Percentiles rank a stretch among this genome's conserved stretches.
Conservation (phyloP, 2,329 filamentous ascomycete genomes). For the Penicillium sclerotiorum region DNA sequence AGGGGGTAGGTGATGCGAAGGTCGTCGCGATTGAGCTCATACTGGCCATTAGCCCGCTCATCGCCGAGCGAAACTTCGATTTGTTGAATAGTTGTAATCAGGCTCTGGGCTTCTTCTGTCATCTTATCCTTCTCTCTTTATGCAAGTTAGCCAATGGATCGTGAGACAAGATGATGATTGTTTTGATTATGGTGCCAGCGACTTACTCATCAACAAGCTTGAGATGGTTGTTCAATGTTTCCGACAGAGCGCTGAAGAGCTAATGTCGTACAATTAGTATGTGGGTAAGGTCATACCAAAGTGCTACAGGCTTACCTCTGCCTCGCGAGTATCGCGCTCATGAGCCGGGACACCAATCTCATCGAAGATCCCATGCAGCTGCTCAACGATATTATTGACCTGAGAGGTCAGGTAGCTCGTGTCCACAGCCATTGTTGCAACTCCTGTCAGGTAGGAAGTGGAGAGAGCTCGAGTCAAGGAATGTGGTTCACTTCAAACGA, state of each 20-base stretch:
- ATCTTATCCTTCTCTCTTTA: slow-evolving; percentile 81
- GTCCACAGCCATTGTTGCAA: slow-evolving; percentile 65
- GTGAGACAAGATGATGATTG: background rate
- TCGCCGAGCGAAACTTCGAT: slow-evolving; percentile 92
- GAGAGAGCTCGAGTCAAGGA: slow-evolving; percentile 13
- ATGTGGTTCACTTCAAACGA: slow-evolving; percentile 18
- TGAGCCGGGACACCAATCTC: slow-evolving; percentile 94
- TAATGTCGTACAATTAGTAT: slow-evolving; percentile 41
- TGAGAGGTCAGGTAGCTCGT: slow-evolving; percentile 91
- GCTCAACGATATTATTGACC: slow-evolving; percentile 89
- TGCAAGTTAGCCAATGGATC: background rate
- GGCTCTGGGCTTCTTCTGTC: slow-evolving; percentile 83
- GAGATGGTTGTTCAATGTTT: slow-evolving; percentile 88
- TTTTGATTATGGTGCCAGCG: background rate
- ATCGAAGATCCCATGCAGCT: slow-evolving; percentile 93
- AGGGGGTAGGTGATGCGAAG: slow-evolving; percentile 82
- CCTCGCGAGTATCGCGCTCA: slow-evolving; percentile 86
- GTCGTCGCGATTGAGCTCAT: slow-evolving; percentile 66
- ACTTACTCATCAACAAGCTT: slow-evolving; percentile 71
- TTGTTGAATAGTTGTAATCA: slow-evolving; percentile 84
- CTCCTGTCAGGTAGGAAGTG: slow-evolving; percentile 9
- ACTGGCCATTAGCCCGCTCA: slow-evolving; percentile 64
- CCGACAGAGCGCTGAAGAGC: slow-evolving; percentile 90
- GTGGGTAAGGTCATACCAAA: background rate
- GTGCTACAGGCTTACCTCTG: slow-evolving; percentile 67